phyloP scores from a whole-genome alignment of 768 basidiomycete species.

The Phlebiopsis flavidoalba region DNA sequence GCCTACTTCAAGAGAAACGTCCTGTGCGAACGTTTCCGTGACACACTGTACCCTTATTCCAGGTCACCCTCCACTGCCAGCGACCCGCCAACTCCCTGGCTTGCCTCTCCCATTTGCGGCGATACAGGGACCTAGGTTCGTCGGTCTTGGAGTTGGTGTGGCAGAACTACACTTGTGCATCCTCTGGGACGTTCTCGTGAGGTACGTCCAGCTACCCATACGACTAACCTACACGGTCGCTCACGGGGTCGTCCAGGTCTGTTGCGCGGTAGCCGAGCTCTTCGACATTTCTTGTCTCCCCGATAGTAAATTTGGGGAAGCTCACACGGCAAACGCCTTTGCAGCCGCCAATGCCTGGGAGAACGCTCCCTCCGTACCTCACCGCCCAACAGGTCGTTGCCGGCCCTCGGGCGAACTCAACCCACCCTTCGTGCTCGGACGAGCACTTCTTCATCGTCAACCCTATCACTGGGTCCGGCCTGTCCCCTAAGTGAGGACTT shows the following conservation, averaged over 20 bases:
- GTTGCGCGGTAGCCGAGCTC: slow-evolving; percentile 39
- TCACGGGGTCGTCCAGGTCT: slow-evolving; percentile 1
- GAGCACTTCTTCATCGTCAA: slow-evolving; percentile 57
- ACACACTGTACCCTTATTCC: slow-evolving; percentile 15
- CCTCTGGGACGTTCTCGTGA: slow-evolving; percentile 34
- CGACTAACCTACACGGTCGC: not conserved
- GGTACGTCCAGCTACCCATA: slow-evolving; percentile 8
- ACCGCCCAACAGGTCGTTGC: slow-evolving; percentile 17
- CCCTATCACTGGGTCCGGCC: slow-evolving; percentile 35
- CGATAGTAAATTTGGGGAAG: slow-evolving; percentile 22
- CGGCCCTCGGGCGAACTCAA: slow-evolving; percentile 9
- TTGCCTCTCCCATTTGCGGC: slow-evolving; percentile 29
- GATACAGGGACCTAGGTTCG: slow-evolving; percentile 29
- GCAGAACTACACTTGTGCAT: slow-evolving; percentile 49
- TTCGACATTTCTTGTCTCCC: slow-evolving; percentile 51
- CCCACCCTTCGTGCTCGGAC: slow-evolving; percentile 29
- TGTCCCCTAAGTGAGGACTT: slow-evolving; percentile 55
- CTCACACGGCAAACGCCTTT: slow-evolving; percentile 19
- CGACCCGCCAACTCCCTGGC: slow-evolving; percentile 18
- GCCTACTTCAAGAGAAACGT: not conserved
- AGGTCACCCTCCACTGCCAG: slow-evolving; percentile 13
- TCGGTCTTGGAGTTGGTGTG: slow-evolving; percentile 37
- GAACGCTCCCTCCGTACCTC: slow-evolving; percentile 2
- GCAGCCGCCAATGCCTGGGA: not conserved
- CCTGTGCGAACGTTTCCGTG: slow-evolving; percentile 15